Evolutionary conservation across 2,329 filamentous ascomycete species (phyloP).

Genomic region (Scedosporium boydii): DNA sequence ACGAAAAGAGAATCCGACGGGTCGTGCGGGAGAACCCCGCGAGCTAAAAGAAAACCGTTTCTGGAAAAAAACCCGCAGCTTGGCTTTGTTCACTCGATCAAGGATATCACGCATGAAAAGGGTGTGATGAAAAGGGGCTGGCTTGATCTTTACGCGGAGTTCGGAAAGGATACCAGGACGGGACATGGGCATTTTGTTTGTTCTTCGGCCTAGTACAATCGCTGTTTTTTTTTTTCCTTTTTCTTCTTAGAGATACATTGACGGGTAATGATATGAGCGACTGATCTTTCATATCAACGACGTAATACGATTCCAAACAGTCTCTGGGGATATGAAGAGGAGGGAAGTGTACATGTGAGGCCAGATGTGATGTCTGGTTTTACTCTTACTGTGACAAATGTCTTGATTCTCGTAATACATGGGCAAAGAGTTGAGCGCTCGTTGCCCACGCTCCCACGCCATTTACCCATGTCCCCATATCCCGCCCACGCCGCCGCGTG

Average conservation of each 20-base stretch:
- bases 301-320: neutral
- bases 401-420: no score
- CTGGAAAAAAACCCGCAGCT: neutral
- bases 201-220: neutral
- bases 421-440: neutral
- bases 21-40: constrained; percentile 86
- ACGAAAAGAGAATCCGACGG: constrained; percentile 78
- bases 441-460: neutral
- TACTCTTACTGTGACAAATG: neutral
- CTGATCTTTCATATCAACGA: neutral
- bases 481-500: neutral
- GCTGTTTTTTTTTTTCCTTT: neutral
- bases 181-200: neutral
- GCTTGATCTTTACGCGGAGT: constrained; percentile 2
- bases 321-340: no score
- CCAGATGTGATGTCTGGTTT: neutral
- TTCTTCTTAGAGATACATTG: neutral
- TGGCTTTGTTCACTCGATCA: neutral
- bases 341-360: no score
- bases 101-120: neutral
- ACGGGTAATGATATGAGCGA: neutral
- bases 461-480: neutral
- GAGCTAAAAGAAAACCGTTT: constrained; percentile 33
- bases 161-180: constrained; percentile 2
- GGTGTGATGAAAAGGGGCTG: neutral